Evolutionary conservation across 805 yeast species (phyloP), one percentile per base, ranked within the genome.

Genomic region (Candida sanyiensis): DNA sequence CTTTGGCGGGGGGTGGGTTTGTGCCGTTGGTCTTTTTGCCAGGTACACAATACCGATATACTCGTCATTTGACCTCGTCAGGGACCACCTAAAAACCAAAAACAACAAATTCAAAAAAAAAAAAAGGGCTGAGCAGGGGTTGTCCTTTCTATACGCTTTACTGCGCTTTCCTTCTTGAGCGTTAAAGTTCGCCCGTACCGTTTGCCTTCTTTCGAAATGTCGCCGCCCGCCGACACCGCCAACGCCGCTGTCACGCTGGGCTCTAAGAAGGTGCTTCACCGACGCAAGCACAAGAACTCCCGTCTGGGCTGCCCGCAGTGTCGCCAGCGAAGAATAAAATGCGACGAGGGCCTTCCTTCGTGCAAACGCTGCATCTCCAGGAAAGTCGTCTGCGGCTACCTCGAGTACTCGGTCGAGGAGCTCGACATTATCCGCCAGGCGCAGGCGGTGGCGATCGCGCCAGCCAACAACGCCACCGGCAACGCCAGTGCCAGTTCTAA

Each of bases 211-310:
- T 29, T 22, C 13, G 16, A 19, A 16, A 29, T 13, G 5, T n/a
- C 22, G 3, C 19, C 33, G 23, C 33, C 33, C 22, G 11, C 21
- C 12, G 11, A 21, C 21, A 17, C 21, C 23, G 21, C n/a, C n/a
- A 18, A 18, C 8, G 33, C 15, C 22, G n/a, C n/a, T n/a, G n/a
- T n/a, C n/a, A n/a, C n/a, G n/a, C n/a, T n/a, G 26, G 12, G 12
- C 26, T 6, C 27, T 13, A 35, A 34, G 35, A 44, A 22, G 31
- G 36, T 36, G 13, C 37, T 36, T 3, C 49, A 42, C 15, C 62
- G 84, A 39, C 64, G 79, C 46, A 73, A 69, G 45, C 86, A 80
- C 58, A 66, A 78, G 38, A 80, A 80, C 61, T 77, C 84, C 5
- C 42, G 46, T 33, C 33, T 49, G 16, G 55, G 90, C 12, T 82